Conservation (phyloP, 2,329 filamentous ascomycete genomes). For the Alternaria metachromatica region DNA sequence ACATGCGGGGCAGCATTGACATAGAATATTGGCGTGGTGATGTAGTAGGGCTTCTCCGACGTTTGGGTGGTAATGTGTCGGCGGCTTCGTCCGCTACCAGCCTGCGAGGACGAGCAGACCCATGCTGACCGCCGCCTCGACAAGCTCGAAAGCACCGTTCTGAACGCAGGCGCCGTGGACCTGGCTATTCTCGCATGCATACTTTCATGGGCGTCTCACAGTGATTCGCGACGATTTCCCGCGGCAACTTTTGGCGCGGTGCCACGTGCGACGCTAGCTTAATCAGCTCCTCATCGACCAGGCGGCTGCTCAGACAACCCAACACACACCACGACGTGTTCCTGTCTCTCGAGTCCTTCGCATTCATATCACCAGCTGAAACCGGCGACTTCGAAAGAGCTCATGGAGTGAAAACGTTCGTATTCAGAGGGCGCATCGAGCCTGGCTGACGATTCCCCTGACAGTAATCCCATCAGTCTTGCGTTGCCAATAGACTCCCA, state of each 20-base stretch:
- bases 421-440: background rate
- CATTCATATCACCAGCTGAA: background rate
- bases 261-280: constrained; percentile 17
- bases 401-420: background rate
- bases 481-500: background rate
- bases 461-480: background rate
- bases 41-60: constrained; percentile 80
- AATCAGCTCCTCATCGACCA: constrained; percentile 5
- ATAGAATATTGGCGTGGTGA: constrained; percentile 98
- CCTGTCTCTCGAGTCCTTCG: background rate
- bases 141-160: constrained; percentile 22
- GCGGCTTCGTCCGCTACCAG: constrained; percentile 21
- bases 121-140: constrained; percentile 24
- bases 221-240: constrained; percentile 20
- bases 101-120: constrained; percentile 33
- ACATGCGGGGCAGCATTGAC: constrained; percentile 97
- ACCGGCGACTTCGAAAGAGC: background rate
- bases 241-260: constrained; percentile 24
- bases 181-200: constrained; percentile 40
- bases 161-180: constrained; percentile 23
- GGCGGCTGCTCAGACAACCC: background rate
- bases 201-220: constrained; percentile 26
- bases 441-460: background rate
- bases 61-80: constrained; percentile 29
- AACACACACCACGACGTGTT: background rate